Base-by-base conservation (phyloP, 768 basidiomycete species). In the Suillus decipiens region DNA sequence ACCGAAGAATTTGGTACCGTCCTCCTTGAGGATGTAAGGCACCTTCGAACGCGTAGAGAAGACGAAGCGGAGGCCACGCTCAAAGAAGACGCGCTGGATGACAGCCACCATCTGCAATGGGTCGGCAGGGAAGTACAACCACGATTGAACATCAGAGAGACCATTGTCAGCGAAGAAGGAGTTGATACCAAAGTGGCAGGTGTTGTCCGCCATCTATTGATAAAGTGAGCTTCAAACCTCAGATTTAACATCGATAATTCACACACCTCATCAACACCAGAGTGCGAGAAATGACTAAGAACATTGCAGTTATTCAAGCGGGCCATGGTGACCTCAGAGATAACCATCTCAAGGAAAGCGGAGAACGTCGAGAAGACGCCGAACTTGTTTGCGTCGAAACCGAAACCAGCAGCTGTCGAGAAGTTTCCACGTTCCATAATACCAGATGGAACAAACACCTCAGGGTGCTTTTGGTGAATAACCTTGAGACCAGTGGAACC, bases 281-380 rank as follows among this genome's bases (percentile, higher is more conserved):
- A 89, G 77, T 95, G 93, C 28, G 92, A 94, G 79, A 94, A 95
- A 77, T 95, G 93, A 70, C 83, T 89, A 28, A 95, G 83, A 10
- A 95, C 88, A 71, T 95, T 95, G 80, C 90, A 91, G 68, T 90
- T 82, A 75, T 95, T 95, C 73, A 95, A 75, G 60, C 93, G 85
- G n/a, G 93, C 93, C 93, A 95, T 95, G 12, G 93, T 95, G 59
- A 94, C 78, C 75, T 95, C 93, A 5, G 92, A 93, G 60, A 95
- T 75, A 56, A 91, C 81, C 93, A 95, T 95, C 83, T 95, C 93
- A 63, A 93, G 81, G 82, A 95, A 95, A 4, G 93, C 93, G 56
- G 90, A 91, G 79, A 95, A 95, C 5, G 93, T 95, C 31, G 92
- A 92, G 79, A 93, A 93, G 61, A 93, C 90, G 64, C 93, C 93